A percentile compares a stretch with the other conserved stretches of the same genome.
Evolutionary conservation across 129 eudicot species (phyloP).

Genomic region (Flaveria brownii): DNA sequence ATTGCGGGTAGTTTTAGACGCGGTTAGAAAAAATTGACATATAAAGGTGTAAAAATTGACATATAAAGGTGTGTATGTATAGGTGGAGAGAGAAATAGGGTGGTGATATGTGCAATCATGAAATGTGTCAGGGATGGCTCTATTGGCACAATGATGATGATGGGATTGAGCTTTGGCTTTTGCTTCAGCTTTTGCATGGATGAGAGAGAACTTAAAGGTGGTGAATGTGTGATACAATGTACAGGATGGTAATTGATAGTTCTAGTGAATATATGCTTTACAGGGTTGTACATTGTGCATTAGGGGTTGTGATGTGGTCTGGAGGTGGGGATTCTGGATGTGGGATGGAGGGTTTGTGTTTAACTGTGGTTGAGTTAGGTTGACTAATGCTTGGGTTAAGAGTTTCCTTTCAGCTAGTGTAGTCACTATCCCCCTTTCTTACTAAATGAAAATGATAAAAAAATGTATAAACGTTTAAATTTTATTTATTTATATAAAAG

Average conservation of each 20-base stretch:
- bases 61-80: not conserved
- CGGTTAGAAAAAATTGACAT: not conserved
- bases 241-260: not conserved
- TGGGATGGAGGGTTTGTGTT: not conserved
- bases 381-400: conserved; percentile 25
- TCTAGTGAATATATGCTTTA: not conserved
- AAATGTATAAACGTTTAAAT: not conserved
- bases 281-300: not conserved
- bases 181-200: conserved; percentile 51
- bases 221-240: conserved; percentile 12
- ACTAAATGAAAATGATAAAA: conserved; percentile 10
- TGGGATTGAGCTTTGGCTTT: conserved; percentile 56
- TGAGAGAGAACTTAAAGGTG: conserved; percentile 37
- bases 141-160: conserved; percentile 76
- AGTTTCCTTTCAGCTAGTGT: conserved; percentile 38
- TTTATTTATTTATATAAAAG: no score
- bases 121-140: conserved; percentile 62
- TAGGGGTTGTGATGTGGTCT: not conserved
- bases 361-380: conserved; percentile 39
- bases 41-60: not conserved
- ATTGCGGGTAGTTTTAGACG: no score
- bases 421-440: conserved; percentile 38
- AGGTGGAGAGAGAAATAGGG: conserved; percentile 36
- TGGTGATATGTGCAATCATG: conserved; percentile 63
- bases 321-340: conserved; percentile 7